Conservation (phyloP, 2,329 filamentous ascomycete genomes). For the Cyphellophora attinorum region DNA sequence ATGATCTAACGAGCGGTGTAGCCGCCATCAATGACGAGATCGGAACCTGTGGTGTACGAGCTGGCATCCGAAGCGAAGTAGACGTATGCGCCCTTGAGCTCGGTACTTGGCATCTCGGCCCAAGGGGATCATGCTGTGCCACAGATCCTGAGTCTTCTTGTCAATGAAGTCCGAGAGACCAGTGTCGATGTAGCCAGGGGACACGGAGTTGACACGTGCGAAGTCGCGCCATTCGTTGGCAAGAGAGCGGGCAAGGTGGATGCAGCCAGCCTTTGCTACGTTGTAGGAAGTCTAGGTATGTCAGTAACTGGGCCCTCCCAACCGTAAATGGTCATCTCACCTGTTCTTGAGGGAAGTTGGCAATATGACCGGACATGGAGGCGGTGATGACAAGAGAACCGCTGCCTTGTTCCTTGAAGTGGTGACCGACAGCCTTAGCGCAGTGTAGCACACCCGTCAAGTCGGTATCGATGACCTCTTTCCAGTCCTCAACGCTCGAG, state of each 20-base stretch:
- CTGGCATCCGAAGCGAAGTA: slow-evolving; percentile 39
- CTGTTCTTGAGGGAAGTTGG: slow-evolving; percentile 54
- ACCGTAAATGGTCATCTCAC: slow-evolving; percentile 4
- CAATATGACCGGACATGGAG: slow-evolving; percentile 50
- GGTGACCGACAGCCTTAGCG: slow-evolving; percentile 75
- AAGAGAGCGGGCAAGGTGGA: slow-evolving; percentile 53
- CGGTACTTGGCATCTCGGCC: slow-evolving; percentile 53
- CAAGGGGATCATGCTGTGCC: slow-evolving; percentile 52
- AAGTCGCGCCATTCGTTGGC: slow-evolving; percentile 64
- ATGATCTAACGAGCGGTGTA: slow-evolving; percentile 32
- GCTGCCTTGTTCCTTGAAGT: slow-evolving; percentile 58
- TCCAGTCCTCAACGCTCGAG: slow-evolving; percentile 59
- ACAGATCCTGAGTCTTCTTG: slow-evolving; percentile 46
- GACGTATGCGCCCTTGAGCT: slow-evolving; percentile 53
- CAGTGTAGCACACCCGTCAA: slow-evolving; percentile 80
- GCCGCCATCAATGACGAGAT: slow-evolving; percentile 40
- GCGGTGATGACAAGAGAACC: slow-evolving; percentile 59
- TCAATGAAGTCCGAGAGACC: slow-evolving; percentile 55
- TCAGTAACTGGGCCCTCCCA: neutral
- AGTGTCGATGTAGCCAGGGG: slow-evolving; percentile 60
- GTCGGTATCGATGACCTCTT: slow-evolving; percentile 76
- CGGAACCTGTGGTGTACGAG: slow-evolving; percentile 39
- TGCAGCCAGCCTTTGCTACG: slow-evolving; percentile 57
- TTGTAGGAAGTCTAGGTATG: slow-evolving; percentile 44
- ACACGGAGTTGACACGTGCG: slow-evolving; percentile 59